Evolutionary conservation across 257 asterid species (phyloP).

Genomic region (Nicotiana noctiflora): DNA sequence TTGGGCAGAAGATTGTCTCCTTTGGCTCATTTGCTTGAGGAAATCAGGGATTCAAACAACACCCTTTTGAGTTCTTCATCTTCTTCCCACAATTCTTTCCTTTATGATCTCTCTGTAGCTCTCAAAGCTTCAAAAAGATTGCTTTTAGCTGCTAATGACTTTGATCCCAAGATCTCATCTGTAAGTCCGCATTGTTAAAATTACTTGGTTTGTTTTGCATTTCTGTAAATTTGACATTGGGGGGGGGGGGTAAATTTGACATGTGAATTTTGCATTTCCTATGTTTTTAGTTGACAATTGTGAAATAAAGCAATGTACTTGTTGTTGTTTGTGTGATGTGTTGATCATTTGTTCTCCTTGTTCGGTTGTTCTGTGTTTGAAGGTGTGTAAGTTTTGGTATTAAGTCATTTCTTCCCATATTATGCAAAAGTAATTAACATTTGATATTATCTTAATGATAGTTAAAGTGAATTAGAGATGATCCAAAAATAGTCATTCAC

Average conservation of each 20-base stretch:
- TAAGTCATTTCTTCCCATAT: no score
- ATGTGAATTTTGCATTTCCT: not conserved
- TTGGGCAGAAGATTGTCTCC: conserved; percentile 73
- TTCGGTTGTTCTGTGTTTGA: not conserved
- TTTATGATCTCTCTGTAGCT: conserved; percentile 48
- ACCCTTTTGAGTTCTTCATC: conserved; percentile 30
- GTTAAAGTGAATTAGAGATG: no score
- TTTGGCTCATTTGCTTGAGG: conserved; percentile 72
- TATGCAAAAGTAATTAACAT: no score
- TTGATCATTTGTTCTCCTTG: not conserved
- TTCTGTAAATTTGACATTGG: not conserved
- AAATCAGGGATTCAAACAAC: conserved; percentile 47
- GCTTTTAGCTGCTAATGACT: conserved; percentile 28
- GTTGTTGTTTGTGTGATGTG: not conserved
- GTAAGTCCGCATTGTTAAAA: not conserved
- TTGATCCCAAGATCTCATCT: conserved; percentile 21
- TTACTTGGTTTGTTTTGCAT: not conserved
- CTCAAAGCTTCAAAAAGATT: conserved; percentile 33
- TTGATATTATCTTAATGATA: no score
- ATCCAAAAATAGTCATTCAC: no score
- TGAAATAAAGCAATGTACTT: not conserved
- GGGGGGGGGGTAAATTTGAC: not conserved
- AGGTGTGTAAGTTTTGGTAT: not conserved
- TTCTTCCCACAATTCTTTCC: conserved; percentile 23
- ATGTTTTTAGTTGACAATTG: not conserved